Evolutionary conservation across 768 basidiomycete species (phyloP).

Genomic region (Aureoboletus auriporus): DNA sequence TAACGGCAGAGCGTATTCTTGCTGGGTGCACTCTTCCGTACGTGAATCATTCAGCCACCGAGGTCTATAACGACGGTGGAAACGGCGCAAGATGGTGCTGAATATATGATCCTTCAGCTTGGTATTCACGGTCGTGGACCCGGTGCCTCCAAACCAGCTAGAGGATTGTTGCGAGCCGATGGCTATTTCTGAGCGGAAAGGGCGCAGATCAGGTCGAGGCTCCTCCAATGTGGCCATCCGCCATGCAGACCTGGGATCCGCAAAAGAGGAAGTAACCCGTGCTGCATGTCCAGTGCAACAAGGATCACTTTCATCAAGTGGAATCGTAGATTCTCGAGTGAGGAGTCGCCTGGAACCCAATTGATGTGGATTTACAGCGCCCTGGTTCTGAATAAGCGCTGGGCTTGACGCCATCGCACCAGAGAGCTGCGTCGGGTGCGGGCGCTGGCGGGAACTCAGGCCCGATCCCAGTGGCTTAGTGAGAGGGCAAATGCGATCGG

Average conservation of each 20-base stretch:
- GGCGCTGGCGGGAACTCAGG: conserved; percentile 30
- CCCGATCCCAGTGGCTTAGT: conserved; percentile 28
- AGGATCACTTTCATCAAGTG: conserved; percentile 37
- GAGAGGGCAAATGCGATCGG: conserved; percentile 49
- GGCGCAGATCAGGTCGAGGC: conserved; percentile 33
- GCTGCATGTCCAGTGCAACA: conserved; percentile 40
- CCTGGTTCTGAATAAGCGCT: conserved; percentile 45
- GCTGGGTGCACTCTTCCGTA: conserved; percentile 44
- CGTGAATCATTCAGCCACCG: conserved; percentile 38
- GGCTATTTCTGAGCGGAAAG: conserved; percentile 39
- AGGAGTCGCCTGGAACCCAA: conserved; percentile 35
- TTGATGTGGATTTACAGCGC: conserved; percentile 13
- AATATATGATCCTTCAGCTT: conserved; percentile 96
- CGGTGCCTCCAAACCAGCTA: conserved; percentile 80
- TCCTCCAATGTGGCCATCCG: conserved; percentile 21
- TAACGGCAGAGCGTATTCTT: conserved; percentile 26
- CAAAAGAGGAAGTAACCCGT: conserved; percentile 26
- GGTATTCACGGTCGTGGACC: conserved; percentile 91
- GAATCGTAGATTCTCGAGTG: conserved; percentile 36
- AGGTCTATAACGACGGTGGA: conserved; percentile 48
- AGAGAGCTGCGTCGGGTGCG: conserved; percentile 41
- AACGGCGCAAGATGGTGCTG: conserved; percentile 75
- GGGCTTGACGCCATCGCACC: conserved; percentile 68
- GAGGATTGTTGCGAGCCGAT: conserved; percentile 31
- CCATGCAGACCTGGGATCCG: conserved; percentile 18